phyloP scores from a whole-genome alignment of 2,329 filamentous ascomycete species.

The Neonectria neomacrospora region DNA sequence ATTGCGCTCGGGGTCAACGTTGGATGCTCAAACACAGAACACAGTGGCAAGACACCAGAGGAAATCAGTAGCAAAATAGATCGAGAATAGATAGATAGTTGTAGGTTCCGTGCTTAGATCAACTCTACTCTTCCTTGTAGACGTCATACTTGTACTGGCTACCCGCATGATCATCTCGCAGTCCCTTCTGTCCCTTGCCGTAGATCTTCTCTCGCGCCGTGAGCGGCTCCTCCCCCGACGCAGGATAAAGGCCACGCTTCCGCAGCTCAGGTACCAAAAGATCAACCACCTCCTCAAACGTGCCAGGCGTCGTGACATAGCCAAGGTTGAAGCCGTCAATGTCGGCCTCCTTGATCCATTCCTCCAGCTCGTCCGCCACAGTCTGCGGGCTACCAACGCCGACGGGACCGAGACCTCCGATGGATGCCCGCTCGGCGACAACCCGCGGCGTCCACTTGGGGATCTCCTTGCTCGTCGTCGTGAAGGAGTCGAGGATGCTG shows the following conservation, averaged over 20 bases:
- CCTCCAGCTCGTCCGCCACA: slow-evolving; percentile 58
- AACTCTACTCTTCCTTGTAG: slow-evolving; percentile 62
- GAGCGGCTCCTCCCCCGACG: slow-evolving; percentile 46
- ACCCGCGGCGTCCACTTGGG: slow-evolving; percentile 58
- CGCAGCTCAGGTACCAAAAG: slow-evolving; percentile 47
- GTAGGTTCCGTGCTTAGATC: too few relatives aligned
- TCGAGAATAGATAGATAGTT: not conserved
- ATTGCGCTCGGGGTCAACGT: not conserved
- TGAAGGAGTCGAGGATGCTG: slow-evolving; percentile 61
- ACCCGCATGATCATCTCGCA: slow-evolving; percentile 69
- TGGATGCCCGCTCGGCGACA: slow-evolving; percentile 54
- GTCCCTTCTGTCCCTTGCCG: slow-evolving; percentile 65
- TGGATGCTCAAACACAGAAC: too few relatives aligned
- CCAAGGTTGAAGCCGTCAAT: slow-evolving; percentile 56
- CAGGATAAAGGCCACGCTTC: slow-evolving; percentile 44
- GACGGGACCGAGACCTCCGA: slow-evolving; percentile 54
- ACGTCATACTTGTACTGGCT: slow-evolving; percentile 71
- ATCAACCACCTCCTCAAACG: slow-evolving; percentile 49
- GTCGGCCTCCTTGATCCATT: slow-evolving; percentile 56
- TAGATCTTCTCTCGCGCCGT: slow-evolving; percentile 71
- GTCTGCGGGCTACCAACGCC: slow-evolving; percentile 53
- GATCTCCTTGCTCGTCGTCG: slow-evolving; percentile 57
- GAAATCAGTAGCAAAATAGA: too few relatives aligned
- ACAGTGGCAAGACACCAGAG: too few relatives aligned
- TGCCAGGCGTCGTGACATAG: slow-evolving; percentile 56